Base-by-base conservation (phyloP, 2,329 filamentous ascomycete genomes). In the Colletotrichum sansevieriae region DNA sequence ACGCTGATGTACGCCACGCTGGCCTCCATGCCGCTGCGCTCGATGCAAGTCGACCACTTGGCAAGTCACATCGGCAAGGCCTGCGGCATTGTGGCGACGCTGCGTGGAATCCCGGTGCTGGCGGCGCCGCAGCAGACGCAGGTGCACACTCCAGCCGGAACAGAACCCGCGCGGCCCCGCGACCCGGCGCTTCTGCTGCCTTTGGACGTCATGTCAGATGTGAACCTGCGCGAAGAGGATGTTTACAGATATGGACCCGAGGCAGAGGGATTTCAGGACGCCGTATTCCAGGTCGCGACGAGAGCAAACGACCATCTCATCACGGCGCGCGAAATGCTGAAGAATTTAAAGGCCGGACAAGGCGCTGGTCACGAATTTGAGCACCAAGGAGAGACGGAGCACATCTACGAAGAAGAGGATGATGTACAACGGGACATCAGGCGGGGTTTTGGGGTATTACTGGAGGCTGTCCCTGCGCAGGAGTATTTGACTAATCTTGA, bases 21-120 rank as follows among this genome's bases (percentile, higher is more conserved):
- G 43, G 93, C 93, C 18, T 86, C 91, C 7, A 81, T 98, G 65
- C 92, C 94, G 0, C 84, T 98, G 75, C 88, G 90, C 10, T 97
- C 93, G 1, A 86, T 97, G 74, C 91, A 95, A 25, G 89, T 94
- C 47, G 96, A 99, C 75, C 96, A 99, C 80, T 84, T 99, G 18
- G 95, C 95, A 9, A 97, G 93, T 63, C 96, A 99, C 78, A 92
- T 98, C 66, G 96, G 96, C 60, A 99, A 99, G 77, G 95, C 96
- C 0, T 92, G 90, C 56, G 96, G 96, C 9, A 98, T 99, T 63
- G 87, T 90, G 2, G 92, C 95, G 1, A 88, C 97, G 0, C 83
- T 99, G n/a, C 87, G 95, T 46, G 95, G 96, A 0, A 84, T 98
- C 11, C 95, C 96, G 0, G 79, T 98, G 3, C 85, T 98, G n/a